phyloP scores from a whole-genome alignment of 2,329 filamentous ascomycete species.

The Rutstroemia sp. region DNA sequence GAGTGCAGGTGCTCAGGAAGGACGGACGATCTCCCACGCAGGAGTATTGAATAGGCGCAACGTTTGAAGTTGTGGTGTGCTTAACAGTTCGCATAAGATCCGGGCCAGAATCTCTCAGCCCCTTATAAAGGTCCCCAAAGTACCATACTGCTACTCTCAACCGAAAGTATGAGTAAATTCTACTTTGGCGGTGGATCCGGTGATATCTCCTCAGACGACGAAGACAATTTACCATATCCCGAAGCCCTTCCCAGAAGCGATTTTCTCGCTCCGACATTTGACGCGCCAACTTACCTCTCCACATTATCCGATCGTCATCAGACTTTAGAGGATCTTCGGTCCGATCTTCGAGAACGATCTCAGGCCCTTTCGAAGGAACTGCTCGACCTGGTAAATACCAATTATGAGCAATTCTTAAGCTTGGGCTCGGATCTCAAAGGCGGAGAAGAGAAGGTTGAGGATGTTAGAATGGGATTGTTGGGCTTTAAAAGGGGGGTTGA shows the following conservation, averaged over 20 bases:
- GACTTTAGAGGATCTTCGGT: conserved; percentile 85
- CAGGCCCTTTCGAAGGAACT: conserved; percentile 77
- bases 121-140: neutral
- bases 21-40: too few relatives aligned
- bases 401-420: conserved; percentile 86
- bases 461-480: conserved; percentile 77
- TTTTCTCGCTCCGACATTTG: conserved; percentile 72
- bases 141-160: neutral
- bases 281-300: conserved; percentile 75
- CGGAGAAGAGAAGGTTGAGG: conserved; percentile 86
- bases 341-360: conserved; percentile 75
- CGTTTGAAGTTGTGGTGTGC: neutral
- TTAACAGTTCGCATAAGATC: neutral
- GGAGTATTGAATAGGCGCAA: too few relatives aligned
- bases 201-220: conserved; percentile 38
- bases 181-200: conserved; percentile 32
- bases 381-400: conserved; percentile 87
- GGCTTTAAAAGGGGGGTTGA: conserved; percentile 80
- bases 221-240: conserved; percentile 78
- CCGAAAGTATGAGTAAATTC: conserved; percentile 39
- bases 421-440: conserved; percentile 75
- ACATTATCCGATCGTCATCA: conserved; percentile 83
- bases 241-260: conserved; percentile 73
- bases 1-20: too few relatives aligned
- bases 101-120: neutral